Conservation (phyloP, 192 early-diverging fungal species). For the Chytriomyces hyalinus region DNA sequence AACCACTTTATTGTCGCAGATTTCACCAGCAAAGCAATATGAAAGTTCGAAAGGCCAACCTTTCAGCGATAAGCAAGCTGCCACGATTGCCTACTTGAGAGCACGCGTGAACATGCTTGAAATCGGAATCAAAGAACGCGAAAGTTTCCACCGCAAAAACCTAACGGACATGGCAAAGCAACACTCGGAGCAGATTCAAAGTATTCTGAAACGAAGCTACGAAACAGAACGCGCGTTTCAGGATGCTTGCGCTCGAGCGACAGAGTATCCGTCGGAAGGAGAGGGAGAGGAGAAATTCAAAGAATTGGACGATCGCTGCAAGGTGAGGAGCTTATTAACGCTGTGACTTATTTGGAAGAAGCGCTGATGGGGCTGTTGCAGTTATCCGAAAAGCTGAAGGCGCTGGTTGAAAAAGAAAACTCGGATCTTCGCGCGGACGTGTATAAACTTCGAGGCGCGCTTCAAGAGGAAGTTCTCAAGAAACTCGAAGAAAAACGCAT, state of each 20-base stretch:
- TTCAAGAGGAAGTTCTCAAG: conserved; percentile 53
- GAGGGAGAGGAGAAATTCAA: conserved; percentile 6
- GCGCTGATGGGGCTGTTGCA: conserved; percentile 8
- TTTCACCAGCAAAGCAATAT: neutral
- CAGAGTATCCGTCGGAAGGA: conserved; percentile 17
- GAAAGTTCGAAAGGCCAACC: neutral
- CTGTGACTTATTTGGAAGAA: neutral
- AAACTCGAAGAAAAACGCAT: conserved; percentile 42
- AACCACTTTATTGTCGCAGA: too few species aligned
- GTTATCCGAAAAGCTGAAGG: conserved; percentile 53
- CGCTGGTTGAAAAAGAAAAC: conserved; percentile 50
- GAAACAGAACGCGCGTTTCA: conserved; percentile 54
- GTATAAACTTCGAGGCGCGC: conserved; percentile 44
- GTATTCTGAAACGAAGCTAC: conserved; percentile 48
- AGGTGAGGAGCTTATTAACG: conserved; percentile 26
- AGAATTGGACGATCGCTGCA: conserved; percentile 46
- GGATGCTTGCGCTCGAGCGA: conserved; percentile 6
- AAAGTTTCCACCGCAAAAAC: conserved; percentile 53
- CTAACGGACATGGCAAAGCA: conserved; percentile 53
- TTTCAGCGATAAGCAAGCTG: conserved; percentile 37
- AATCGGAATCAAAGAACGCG: conserved; percentile 46
- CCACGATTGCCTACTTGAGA: conserved; percentile 52
- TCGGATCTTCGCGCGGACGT: conserved; percentile 46
- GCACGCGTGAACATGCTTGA: conserved; percentile 55
- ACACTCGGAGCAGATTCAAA: conserved; percentile 55